Evolutionary conservation across 1,284 basidiomycete genomes (phyloP).

Genomic region (Xanthoconium separans): DNA sequence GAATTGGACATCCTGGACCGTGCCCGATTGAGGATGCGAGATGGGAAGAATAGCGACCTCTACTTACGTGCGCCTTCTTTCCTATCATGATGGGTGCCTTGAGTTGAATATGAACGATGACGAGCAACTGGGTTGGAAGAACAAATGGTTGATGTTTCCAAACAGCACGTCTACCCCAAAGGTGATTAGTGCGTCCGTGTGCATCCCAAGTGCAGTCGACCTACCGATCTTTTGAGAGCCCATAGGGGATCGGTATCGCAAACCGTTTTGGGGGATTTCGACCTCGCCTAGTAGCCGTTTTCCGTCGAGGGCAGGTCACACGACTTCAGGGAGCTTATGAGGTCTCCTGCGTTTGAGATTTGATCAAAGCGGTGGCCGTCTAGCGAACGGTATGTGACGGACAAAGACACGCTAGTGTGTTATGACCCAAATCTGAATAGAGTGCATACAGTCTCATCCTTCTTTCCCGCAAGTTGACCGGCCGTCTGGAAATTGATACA

Average conservation of each 20-base stretch:
- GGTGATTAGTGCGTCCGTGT: constrained; percentile 6
- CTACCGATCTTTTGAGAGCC: constrained; percentile 87
- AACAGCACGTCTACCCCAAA: constrained; percentile 79
- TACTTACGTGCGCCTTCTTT: constrained; percentile 86
- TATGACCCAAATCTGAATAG: too few relatives aligned
- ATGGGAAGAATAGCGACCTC: background rate
- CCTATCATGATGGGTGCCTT: constrained; percentile 98
- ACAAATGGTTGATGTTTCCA: constrained; percentile 96
- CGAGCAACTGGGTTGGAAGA: constrained; percentile 97
- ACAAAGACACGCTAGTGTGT: constrained; percentile 56
- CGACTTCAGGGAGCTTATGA: constrained; percentile 84
- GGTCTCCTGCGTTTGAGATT: constrained; percentile 83
- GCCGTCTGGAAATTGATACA: constrained; percentile 97
- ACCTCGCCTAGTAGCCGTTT: constrained; percentile 94
- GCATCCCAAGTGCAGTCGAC: constrained; percentile 23
- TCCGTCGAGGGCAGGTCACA: constrained; percentile 90
- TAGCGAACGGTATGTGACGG: constrained; percentile 91
- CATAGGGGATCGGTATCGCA: constrained; percentile 90
- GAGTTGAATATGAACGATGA: constrained; percentile 92
- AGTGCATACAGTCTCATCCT: constrained; percentile 85
- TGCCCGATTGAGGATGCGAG: background rate
- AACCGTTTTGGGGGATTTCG: constrained; percentile 97
- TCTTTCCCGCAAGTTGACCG: constrained; percentile 96
- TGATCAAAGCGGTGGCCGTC: constrained; percentile 89
- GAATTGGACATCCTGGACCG: constrained; percentile 88